These are phyloP conservation scores for Cyclotella baltica DNA, from an alignment of 108 stramenopile genomes.

Conservation along the genomic window DNA sequence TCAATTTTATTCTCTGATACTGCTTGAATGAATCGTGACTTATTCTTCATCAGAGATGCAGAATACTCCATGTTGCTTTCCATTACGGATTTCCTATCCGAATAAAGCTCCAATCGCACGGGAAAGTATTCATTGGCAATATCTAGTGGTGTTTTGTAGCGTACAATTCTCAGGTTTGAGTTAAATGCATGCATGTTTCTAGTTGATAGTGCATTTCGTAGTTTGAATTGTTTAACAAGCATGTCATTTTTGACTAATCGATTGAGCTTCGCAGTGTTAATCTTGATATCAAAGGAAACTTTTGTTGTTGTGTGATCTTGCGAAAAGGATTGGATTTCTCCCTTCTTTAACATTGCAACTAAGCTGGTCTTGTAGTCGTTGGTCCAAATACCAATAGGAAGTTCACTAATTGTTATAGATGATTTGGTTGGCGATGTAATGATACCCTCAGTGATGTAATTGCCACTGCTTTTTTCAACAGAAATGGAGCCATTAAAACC, in stretches of 20 bases:
- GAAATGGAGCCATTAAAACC: constrained; percentile 80
- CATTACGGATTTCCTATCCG: constrained; percentile 76
- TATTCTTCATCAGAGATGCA: constrained; percentile 70
- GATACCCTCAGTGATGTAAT: constrained; percentile 61
- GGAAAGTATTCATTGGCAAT: constrained; percentile 88
- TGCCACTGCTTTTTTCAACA: constrained; percentile 35
- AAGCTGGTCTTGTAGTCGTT: constrained; percentile 82
- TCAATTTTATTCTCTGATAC: constrained; percentile 74
- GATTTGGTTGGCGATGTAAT: constrained; percentile 50
- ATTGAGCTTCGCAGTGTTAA: constrained; percentile 61
- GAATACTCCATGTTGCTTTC: constrained; percentile 72
- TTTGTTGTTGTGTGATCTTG: constrained; percentile 90
- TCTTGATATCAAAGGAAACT: constrained; percentile 75
- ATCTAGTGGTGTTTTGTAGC: constrained; percentile 68
- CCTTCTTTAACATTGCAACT: constrained; percentile 65
- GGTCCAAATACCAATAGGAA: constrained; percentile 91
- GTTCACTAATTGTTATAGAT: constrained; percentile 80
- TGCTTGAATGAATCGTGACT: constrained; percentile 83
- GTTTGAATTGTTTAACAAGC: constrained; percentile 73
- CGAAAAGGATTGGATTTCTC: constrained; percentile 66
- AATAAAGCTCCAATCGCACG: constrained; percentile 73
- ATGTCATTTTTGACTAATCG: constrained; percentile 58
- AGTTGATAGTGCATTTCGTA: constrained; percentile 61
- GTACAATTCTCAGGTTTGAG: constrained; percentile 59
- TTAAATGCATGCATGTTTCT: constrained; percentile 96